Evolutionary conservation across 2,329 filamentous ascomycete genomes (phyloP).

Genomic region (Malbranchea cinnamomea): DNA sequence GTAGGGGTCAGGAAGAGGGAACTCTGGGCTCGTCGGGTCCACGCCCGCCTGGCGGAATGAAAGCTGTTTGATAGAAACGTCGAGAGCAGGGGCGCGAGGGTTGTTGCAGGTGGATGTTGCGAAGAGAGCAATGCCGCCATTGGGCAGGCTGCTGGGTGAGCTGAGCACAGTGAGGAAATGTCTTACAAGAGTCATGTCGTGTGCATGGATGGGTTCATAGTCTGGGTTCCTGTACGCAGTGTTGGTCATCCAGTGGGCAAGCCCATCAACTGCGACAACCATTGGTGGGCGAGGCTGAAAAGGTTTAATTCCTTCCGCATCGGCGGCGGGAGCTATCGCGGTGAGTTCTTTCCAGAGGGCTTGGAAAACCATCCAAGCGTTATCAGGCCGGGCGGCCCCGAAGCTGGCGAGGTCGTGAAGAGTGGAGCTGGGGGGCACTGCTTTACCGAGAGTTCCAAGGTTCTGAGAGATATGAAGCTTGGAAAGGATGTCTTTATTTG

Average conservation of each 20-base stretch:
- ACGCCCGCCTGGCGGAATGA: conserved; percentile 28
- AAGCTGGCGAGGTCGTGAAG: conserved; percentile 54
- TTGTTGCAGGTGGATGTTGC: conserved; percentile 60
- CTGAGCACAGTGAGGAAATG: conserved; percentile 58
- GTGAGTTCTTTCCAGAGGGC: conserved; percentile 70
- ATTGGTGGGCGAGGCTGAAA: conserved; percentile 43
- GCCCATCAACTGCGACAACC: conserved; percentile 62
- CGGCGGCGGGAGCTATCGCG: conserved; percentile 29
- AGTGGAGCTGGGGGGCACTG: conserved; percentile 42
- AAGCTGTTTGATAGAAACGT: conserved; percentile 46
- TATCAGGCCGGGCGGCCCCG: conserved; percentile 58
- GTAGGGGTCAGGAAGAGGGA: conserved; percentile 38
- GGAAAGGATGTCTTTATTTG: conserved; percentile 53
- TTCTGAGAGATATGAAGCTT: conserved; percentile 35
- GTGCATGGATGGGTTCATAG: conserved; percentile 64
- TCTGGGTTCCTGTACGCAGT: conserved; percentile 61
- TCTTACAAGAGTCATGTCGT: conserved; percentile 63
- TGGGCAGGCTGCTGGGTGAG: conserved; percentile 33
- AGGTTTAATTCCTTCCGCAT: conserved; percentile 24
- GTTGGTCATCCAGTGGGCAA: conserved; percentile 65
- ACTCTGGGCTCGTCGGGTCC: conserved; percentile 23
- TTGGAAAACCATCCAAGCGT: conserved; percentile 66
- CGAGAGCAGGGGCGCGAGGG: conserved; percentile 48
- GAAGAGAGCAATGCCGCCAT: conserved; percentile 67
- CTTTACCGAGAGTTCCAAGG: conserved; percentile 45